Evolutionary conservation across 192 early-diverging fungal species (phyloP), one percentile per base, ranked within the genome.

Genomic region (Podila epigama): DNA sequence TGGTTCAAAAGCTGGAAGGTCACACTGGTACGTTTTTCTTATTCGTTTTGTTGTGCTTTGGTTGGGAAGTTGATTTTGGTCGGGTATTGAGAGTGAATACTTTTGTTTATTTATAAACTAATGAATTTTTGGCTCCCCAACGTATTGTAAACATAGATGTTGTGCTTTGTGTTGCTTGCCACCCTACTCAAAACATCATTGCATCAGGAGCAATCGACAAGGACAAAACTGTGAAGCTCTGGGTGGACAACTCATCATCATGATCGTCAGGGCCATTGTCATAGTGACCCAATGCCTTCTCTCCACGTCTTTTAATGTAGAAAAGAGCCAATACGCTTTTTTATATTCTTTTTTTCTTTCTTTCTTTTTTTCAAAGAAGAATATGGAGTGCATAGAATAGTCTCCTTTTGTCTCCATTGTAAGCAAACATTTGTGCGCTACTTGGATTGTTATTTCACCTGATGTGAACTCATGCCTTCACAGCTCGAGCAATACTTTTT

Each of bases 151-250:
- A 2, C 93, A 90, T 82, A 87, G 97, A 97, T 72, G 92, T 92
- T 3, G 97, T 99, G 20, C 79, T 99, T 39, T 87, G 92, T 44
- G 91, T 99, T 27, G 91, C 93, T 34, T 97, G 96, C 66, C 97
- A 99, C 83, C 97, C 97, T 37, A 91, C 89, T 12, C 84, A 91
- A 57, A 94, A 96, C 65, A 98, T 98, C 58, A 99, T 99, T 79
- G 98, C 96, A 12, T 95, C 95, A 10, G 94, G 94, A 16, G 87
- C 94, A 7, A 93, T 98, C 69, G 92, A 96, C 66, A 89, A 90
- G 66, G 98, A 99, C 85, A 88, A 90, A 80, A 85, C 91, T 1
- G 90, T 97, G 18, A 94, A 96, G 69, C 87, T 97, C 20, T 97
- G 95, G 95, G 85, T 89, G 44, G 87, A 89, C 58, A 78, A 58